Conservation (phyloP, 176 grass and related monocot species). For the Pontederia crassipes region DNA sequence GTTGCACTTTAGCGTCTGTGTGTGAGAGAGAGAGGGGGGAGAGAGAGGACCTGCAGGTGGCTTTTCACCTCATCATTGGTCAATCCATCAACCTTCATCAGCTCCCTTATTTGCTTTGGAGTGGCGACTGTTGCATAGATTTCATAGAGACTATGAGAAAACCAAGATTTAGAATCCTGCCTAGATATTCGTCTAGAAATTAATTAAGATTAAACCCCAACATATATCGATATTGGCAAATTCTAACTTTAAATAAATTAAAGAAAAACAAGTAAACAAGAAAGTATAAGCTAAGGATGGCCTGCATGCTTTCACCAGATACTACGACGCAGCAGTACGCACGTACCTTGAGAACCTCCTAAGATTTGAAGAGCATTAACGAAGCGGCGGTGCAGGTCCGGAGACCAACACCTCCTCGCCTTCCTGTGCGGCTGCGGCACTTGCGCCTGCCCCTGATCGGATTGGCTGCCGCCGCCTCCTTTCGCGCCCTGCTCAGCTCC, state of each 20-base stretch:
- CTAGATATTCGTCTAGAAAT: no score
- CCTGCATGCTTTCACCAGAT: no score
- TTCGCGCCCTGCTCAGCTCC: slow-evolving; percentile 26
- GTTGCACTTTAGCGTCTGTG: no score
- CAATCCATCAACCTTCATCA: slow-evolving; percentile 25
- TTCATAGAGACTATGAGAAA: neutral
- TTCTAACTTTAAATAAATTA: neutral
- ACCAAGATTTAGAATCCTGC: neutral
- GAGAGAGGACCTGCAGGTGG: slow-evolving; percentile 13
- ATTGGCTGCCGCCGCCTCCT: slow-evolving; percentile 12
- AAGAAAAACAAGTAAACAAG: neutral
- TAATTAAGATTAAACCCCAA: neutral
- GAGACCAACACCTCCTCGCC: slow-evolving; percentile 93
- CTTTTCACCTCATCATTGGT: slow-evolving; percentile 24
- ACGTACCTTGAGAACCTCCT: slow-evolving; percentile 80
- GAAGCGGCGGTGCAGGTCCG: slow-evolving; percentile 93
- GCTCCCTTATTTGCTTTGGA: slow-evolving; percentile 20
- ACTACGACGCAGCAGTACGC: no score
- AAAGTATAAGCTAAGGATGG: no score
- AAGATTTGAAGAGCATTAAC: slow-evolving; percentile 97
- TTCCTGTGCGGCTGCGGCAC: slow-evolving; percentile 55
- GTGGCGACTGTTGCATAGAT: slow-evolving; percentile 8
- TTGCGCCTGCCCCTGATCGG: slow-evolving; percentile 26
- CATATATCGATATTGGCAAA: neutral
- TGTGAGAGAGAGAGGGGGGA: neutral